Evolutionary conservation across 176 grass and related monocot genomes (phyloP), one percentile per base, ranked within the genome.

Genomic region (Carex myosuroides): DNA sequence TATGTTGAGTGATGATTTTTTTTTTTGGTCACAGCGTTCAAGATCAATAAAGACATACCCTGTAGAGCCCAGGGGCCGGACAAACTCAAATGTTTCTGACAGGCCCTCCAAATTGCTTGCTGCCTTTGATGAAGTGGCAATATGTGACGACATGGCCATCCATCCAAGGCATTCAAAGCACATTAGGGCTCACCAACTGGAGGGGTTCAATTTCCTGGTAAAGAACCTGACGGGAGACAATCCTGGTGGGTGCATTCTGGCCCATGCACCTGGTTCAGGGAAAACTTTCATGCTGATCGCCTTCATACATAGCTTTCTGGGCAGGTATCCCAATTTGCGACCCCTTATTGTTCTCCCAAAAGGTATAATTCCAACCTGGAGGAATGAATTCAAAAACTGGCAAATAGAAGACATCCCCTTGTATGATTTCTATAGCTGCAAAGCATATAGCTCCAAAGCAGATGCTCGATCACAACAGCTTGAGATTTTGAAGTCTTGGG

Each of bases 241-340:
- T 21, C 92, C 92, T 75, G 94, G 90, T 35, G 94, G 90, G 26
- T 97, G 92, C 82, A 94, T 97, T 92, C 87, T 97, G 78, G 94
- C 94, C 84, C 94, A 97, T 76, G 94, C 92, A 24, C 92, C 94
- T 58, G 92, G 94, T 70, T 94, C 94, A 46, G 94, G 94, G 20
- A 97, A 97, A 85, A 97, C 92, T 11, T 97, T 97, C 70, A 87
- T 97, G 88, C 64, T 97, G 24, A 97, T 97, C 71, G 84, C 85
- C 87, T 97, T 94, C 64, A 88, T 97, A 82, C 94, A 97, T 42
- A 94, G 90, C 81, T 94, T 94, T 85, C 79, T 94, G 52, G 87
- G 73, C 16, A 90, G 69, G 84, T 97, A 94, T 57, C 94, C 92
- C 60, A 48, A 52, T 60, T 87, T 79, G 33, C 90, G 88, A 61